phyloP scores from a whole-genome alignment of 2,329 filamentous ascomycete genomes.

The Fusarium lateritium region DNA sequence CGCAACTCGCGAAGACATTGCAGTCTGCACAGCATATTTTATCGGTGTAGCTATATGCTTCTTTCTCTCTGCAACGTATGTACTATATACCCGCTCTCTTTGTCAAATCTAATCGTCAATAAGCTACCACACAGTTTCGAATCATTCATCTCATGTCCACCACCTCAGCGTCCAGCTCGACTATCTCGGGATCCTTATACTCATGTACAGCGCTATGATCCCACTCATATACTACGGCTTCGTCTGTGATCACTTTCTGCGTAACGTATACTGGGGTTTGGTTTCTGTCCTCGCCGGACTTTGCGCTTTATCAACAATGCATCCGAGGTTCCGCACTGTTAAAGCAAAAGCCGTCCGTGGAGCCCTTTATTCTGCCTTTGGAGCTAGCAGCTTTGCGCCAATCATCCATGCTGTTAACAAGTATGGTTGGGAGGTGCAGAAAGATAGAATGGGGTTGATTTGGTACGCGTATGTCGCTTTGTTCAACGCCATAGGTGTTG shows the following conservation, averaged over 20 bases:
- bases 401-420: background rate
- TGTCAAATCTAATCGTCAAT: background rate
- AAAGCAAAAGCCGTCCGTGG: background rate
- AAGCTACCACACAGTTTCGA: conserved; percentile 1
- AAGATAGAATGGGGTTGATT: background rate
- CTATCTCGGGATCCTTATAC: background rate
- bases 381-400: background rate
- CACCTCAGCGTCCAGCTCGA: background rate
- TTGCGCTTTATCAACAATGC: background rate
- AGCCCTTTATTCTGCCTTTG: background rate
- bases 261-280: background rate
- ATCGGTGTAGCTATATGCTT: background rate
- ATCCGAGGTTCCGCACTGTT: background rate
- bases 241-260: background rate
- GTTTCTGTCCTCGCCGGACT: background rate
- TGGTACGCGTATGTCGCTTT: background rate
- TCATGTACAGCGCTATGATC: background rate
- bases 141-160: conserved; percentile 1
- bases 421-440: background rate
- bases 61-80: background rate
- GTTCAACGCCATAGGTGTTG: background rate
- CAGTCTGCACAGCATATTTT: background rate
- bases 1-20: background rate
- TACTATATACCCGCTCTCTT: background rate
- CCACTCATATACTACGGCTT: background rate